Base-by-base conservation (phyloP, 106 monocot genomes). In the Gastrodia elata region DNA sequence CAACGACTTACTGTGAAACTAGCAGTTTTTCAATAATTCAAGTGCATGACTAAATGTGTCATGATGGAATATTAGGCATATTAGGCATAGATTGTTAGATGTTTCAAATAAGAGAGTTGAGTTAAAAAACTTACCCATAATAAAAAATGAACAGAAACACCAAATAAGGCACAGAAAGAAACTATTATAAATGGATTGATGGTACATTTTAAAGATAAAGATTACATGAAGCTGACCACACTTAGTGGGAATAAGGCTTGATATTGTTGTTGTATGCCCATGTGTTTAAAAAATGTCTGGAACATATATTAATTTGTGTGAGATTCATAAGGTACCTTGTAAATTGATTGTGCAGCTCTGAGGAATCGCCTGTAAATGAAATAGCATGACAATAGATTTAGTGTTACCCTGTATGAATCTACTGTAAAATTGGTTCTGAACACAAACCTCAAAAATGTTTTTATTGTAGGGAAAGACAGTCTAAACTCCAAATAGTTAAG, bases 391-490 rank as follows among this genome's bases (percentile, higher is more conserved):
- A 13, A 58, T 55, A 58, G 18, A 44, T 44, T 5, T 18, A 57
- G 25, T 25, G 32, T 27, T 9, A 61, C 27, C 61, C 61, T 32
- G 27, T 32, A 61, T 61, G 20, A 61, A 61, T 32, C 61, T 61
- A 32, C 13, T 1, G 32, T 14, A 73, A 46, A 73, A 25, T 24
- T 39, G 16, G 13, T 42, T 32, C 5, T 18, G 46, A 25, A n/a
- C 14, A 18, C 67, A 56, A 43, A 95, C 96, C 96, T 90, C 57
- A 96, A 84, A 86, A 96, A 96, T 68, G 85, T 90, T 82, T 92
- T 96, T 70, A 78, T 69, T 18, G 92, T 96, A 2, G 89, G 96
- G 7, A 90, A 81, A n/a, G 89, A 92, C 18, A 96, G 79, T 27
- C 80, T 75, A 81, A 86, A 96, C 4, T 74, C 68, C 74, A 92